Base-by-base conservation (phyloP, 257 asterid genomes). In the Oldenlandia corymbosa region DNA sequence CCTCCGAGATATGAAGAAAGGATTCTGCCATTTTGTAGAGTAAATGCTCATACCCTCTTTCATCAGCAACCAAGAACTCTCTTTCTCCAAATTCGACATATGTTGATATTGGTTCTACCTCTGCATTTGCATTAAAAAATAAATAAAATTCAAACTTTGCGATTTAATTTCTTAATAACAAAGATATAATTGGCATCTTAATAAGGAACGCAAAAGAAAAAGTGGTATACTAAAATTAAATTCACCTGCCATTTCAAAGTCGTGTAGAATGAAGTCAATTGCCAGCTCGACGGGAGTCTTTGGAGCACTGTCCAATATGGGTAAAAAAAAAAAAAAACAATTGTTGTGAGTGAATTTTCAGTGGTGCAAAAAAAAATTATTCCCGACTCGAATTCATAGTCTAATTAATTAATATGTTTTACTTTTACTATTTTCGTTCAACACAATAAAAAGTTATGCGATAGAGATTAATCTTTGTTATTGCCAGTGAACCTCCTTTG, bases 171-270 rank as follows among this genome's bases (percentile, higher is more conserved):
- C 16, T 43, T 1, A 43, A 3, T 2, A 17, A 47, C 3, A 5
- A 20, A 62, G 2, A 62, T n/a, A n/a, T n/a, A 30, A 47, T n/a
- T 27, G 10, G 28, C 20, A 6, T 5, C 7, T 4, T 4, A 39
- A 1, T 43, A 45, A 18, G 18, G 18, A 18, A 45, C 16, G 10
- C 2, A 41, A 18, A 43, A 30, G 16, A 20, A 12, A 45, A 30
- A 14, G 28, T 4, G 18, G 41, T 23, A 36, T 2, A 47, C 7
- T 21, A 32, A 11, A 48, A 23, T 18, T n/a, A 49, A 23, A 47
- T 60, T 68, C 20, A 88, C 98, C 98, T 80, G 98, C 96, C 98
- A 91, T 91, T 77, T 91, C 98, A 79, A 88, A 91, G 77, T 91
- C 98, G 48, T 91, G 96, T 36, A 91, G 94, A 62, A 91, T 84